These are phyloP conservation scores for Elaeis oleifera DNA, from an alignment of 202 grass and related monocot species.

Conservation along the genomic window DNA sequence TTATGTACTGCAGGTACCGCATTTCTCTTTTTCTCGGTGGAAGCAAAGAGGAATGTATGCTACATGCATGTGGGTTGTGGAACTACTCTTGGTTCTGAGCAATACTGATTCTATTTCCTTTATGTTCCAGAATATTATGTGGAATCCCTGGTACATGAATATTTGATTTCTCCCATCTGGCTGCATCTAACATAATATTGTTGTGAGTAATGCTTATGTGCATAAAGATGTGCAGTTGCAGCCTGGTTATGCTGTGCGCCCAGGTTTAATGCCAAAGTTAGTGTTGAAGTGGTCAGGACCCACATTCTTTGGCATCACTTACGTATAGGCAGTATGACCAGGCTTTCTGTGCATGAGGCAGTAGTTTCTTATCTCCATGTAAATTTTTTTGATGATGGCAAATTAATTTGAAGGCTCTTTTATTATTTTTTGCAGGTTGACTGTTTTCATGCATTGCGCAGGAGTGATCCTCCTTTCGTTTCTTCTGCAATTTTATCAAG, in stretches of 20 bases:
- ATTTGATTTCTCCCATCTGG: constrained; percentile 18
- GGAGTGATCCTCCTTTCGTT: constrained; percentile 84
- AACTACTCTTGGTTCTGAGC: constrained; percentile 68
- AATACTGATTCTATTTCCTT: constrained; percentile 38
- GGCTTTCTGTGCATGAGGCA: too few species aligned
- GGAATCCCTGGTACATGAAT: constrained; percentile 53
- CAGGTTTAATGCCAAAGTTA: too few species aligned
- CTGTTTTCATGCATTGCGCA: constrained; percentile 77
- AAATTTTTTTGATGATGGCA: not conserved
- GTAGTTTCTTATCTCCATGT: too few species aligned
- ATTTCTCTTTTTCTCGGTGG: constrained; percentile 67
- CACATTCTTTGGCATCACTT: too few species aligned
- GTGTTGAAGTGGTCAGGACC: too few species aligned
- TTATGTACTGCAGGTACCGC: constrained; percentile 45
- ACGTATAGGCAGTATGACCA: too few species aligned
- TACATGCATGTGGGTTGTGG: constrained; percentile 88
- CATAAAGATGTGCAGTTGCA: too few species aligned
- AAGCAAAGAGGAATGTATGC: constrained; percentile 91
- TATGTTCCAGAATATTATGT: constrained; percentile 82
- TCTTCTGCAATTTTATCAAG: constrained; percentile 62
- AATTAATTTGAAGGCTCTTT: not conserved
- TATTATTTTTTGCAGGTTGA: constrained; percentile 52
- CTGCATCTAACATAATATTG: too few species aligned
- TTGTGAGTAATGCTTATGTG: too few species aligned
- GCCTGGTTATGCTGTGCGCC: too few species aligned